Conservation (phyloP, 768 basidiomycete species). For the Strobilomyces echinocephalus region DNA sequence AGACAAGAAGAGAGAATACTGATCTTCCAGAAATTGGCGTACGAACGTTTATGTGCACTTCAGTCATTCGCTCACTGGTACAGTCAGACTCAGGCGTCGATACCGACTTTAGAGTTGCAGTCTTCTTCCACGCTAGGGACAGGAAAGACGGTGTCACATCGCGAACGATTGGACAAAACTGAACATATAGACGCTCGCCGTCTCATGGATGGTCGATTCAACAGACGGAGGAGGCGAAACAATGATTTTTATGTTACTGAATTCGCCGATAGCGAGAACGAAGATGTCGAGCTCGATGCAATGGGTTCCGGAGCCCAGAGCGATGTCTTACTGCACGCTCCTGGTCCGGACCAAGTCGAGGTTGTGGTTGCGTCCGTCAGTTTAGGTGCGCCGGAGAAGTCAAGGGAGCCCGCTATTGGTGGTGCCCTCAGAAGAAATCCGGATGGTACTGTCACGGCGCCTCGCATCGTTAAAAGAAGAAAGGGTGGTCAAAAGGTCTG, state of each 20-base stretch:
- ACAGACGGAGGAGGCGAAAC: conserved; percentile 47
- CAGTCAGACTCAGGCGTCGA: conserved; percentile 74
- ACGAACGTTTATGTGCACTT: conserved; percentile 23
- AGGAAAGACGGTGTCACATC: conserved; percentile 56
- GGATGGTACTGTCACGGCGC: conserved; percentile 54
- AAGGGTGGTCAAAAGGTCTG: conserved; percentile 43
- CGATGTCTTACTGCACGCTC: conserved; percentile 5
- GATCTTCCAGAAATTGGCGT: conserved; percentile 82
- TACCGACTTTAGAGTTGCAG: conserved; percentile 57
- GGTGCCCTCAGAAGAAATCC: conserved; percentile 62
- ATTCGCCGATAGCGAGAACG: conserved; percentile 28
- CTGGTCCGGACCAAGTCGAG: conserved; percentile 1
- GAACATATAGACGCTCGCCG: conserved; percentile 59
- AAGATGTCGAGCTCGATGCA: conserved; percentile 32
- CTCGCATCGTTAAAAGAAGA: conserved; percentile 43
- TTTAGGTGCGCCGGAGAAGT: conserved; percentile 11
- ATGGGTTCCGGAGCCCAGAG: conserved; percentile 21
- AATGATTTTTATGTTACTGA: conserved; percentile 17
- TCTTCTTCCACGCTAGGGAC: conserved; percentile 84
- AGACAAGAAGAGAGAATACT: conserved; percentile 80
- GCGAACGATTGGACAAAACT: conserved; percentile 50
- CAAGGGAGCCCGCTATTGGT: conserved; percentile 37
- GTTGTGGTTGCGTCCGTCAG: conserved; percentile 15
- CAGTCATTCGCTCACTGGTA: conserved; percentile 13
- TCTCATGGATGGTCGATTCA: conserved; percentile 43